Conservation (phyloP, 2,329 filamentous ascomycete genomes). For the Verticillium nubilum region DNA sequence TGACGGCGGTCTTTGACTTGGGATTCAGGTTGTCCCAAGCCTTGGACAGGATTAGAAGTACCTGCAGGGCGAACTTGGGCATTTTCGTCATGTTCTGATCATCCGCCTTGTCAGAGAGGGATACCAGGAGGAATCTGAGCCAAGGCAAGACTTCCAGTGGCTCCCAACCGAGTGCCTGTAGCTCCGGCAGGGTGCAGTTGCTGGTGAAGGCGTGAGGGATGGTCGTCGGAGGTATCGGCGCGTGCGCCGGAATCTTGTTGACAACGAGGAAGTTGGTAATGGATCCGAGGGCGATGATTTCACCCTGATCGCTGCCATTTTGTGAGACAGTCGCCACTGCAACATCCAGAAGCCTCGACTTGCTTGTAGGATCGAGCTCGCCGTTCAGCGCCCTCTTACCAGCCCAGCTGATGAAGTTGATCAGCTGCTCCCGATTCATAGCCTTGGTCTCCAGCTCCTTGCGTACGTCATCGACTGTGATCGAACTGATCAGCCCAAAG, state of each 20-base stretch:
- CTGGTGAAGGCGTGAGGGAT: conserved; percentile 82
- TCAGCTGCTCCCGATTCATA: conserved; percentile 70
- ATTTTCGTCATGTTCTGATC: conserved; percentile 67
- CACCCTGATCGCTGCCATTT: conserved; percentile 52
- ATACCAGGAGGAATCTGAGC: conserved; percentile 74
- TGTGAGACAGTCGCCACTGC: conserved; percentile 67
- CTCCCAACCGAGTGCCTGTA: conserved; percentile 81
- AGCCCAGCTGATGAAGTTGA: conserved; percentile 81
- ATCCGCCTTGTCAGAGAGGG: conserved; percentile 51
- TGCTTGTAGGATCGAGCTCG: conserved; percentile 64
- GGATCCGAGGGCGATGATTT: conserved; percentile 70
- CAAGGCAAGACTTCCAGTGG: conserved; percentile 81
- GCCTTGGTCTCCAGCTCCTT: conserved; percentile 78
- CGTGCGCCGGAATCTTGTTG: conserved; percentile 72
- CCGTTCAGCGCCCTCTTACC: conserved; percentile 64
- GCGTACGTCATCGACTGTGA: conserved; percentile 82
- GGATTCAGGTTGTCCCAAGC: conserved; percentile 78
- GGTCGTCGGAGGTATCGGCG: conserved; percentile 76
- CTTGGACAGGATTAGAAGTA: conserved; percentile 78
- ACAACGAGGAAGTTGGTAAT: conserved; percentile 71
- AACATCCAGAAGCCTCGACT: conserved; percentile 69
- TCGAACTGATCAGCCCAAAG: conserved; percentile 79
- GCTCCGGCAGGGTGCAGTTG: conserved; percentile 56
- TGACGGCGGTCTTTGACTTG: conserved; percentile 59
- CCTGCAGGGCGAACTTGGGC: conserved; percentile 67